Conservation (phyloP, 2,329 filamentous ascomycete genomes). For the Aspergillus sojae region DNA sequence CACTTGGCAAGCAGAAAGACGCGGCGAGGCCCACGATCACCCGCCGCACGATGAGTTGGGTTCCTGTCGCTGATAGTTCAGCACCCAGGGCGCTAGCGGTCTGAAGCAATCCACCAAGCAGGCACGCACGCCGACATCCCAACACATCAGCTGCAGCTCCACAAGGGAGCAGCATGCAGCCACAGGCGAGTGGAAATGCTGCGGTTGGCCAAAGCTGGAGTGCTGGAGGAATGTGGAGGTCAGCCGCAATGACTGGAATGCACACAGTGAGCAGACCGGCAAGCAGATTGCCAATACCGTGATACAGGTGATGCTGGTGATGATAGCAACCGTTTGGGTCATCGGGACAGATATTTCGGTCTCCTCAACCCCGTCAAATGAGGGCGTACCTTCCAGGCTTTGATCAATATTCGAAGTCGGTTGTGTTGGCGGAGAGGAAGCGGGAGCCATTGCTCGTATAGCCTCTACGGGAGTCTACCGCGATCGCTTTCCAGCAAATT, state of each 20-base stretch:
- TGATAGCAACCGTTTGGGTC: background rate
- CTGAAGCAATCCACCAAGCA: background rate
- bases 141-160: background rate
- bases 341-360: background rate
- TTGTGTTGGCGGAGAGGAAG: background rate
- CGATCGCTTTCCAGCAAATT: background rate
- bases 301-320: background rate
- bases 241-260: background rate
- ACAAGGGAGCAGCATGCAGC: background rate
- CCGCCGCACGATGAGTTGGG: background rate
- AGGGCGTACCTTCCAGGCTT: background rate
- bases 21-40: background rate
- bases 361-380: background rate
- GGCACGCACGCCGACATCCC: background rate
- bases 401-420: accelerated
- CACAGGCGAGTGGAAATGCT: background rate
- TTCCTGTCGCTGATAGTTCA: background rate
- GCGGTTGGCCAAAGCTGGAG: background rate
- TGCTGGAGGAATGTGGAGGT: background rate
- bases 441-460: background rate
- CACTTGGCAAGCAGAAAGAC: background rate
- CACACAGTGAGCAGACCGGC: background rate
- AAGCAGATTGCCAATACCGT: background rate
- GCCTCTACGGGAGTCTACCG: background rate
- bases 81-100: background rate